Evolutionary conservation across 768 basidiomycete species (phyloP).

Genomic region (Myochromella boudieri): DNA sequence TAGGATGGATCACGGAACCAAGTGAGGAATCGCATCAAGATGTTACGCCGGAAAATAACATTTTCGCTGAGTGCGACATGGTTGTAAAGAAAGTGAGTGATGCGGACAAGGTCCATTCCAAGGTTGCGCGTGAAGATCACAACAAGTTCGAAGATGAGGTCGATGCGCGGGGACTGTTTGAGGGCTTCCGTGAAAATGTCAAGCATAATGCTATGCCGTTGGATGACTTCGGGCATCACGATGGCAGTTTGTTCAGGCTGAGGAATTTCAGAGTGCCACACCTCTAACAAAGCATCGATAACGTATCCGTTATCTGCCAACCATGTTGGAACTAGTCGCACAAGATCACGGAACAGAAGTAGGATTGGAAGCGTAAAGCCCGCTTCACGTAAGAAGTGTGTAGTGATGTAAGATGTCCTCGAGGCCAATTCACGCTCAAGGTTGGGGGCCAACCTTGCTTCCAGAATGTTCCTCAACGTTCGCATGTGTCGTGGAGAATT

Average conservation of each 20-base stretch:
- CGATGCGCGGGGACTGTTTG: slow-evolving; percentile 72
- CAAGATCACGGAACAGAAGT: slow-evolving; percentile 75
- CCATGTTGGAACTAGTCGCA: slow-evolving; percentile 68
- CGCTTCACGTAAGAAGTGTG: slow-evolving; percentile 49
- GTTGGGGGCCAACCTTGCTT: slow-evolving; percentile 75
- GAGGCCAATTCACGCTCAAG: slow-evolving; percentile 68
- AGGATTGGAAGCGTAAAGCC: slow-evolving; percentile 67
- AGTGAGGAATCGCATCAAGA: slow-evolving; percentile 80
- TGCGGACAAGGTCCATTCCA: slow-evolving; percentile 75
- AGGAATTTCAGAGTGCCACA: slow-evolving; percentile 66
- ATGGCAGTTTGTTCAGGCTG: slow-evolving; percentile 42
- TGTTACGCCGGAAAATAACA: slow-evolving; percentile 70
- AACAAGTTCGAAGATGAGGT: slow-evolving; percentile 86
- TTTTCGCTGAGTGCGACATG: slow-evolving; percentile 79
- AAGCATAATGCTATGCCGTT: slow-evolving; percentile 65
- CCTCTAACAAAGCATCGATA: slow-evolving; percentile 65
- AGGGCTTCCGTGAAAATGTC: slow-evolving; percentile 77
- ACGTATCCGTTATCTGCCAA: slow-evolving; percentile 64
- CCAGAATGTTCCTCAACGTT: slow-evolving; percentile 81
- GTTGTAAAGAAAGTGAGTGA: slow-evolving; percentile 83
- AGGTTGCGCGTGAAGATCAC: slow-evolving; percentile 77
- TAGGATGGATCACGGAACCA: slow-evolving; percentile 73
- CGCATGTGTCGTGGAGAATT: slow-evolving; percentile 76
- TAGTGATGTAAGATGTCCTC: slow-evolving; percentile 53
- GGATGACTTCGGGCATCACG: slow-evolving; percentile 48